Conservation (phyloP, 345 rosid genomes). For the Citrus hindsii region DNA sequence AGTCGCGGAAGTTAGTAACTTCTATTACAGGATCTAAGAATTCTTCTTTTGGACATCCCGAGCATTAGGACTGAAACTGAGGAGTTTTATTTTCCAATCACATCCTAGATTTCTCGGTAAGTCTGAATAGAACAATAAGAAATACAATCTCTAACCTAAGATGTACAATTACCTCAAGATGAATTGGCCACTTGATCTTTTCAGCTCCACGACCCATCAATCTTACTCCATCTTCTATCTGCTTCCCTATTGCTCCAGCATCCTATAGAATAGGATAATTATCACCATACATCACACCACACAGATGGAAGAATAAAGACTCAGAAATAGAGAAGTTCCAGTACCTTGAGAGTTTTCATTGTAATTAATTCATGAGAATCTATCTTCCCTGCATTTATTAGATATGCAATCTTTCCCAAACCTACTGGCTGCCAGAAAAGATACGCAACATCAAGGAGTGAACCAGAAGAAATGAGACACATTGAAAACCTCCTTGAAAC, state of each 20-base stretch:
- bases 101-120: neutral
- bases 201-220: conserved; percentile 63
- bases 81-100: neutral
- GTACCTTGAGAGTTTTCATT: conserved; percentile 94
- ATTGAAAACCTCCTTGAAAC: neutral
- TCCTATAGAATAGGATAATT: conserved; percentile 44
- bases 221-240: conserved; percentile 92
- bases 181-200: conserved; percentile 91
- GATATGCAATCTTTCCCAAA: conserved; percentile 83
- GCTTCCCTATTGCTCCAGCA: conserved; percentile 81
- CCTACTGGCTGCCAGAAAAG: conserved; percentile 78
- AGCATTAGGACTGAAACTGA: neutral
- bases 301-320: conserved; percentile 37
- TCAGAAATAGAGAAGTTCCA: conserved; percentile 7
- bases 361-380: conserved; percentile 97
- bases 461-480: neutral
- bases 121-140: neutral
- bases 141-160: neutral
- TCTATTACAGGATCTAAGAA: neutral
- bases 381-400: conserved; percentile 87
- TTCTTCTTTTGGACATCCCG: neutral
- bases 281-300: conserved; percentile 12
- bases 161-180: conserved; percentile 66
- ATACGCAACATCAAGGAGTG: conserved; percentile 20
- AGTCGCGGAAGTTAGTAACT: neutral